Evolutionary conservation across 345 rosid species (phyloP).

Genomic region (Melastoma malabathricum): DNA sequence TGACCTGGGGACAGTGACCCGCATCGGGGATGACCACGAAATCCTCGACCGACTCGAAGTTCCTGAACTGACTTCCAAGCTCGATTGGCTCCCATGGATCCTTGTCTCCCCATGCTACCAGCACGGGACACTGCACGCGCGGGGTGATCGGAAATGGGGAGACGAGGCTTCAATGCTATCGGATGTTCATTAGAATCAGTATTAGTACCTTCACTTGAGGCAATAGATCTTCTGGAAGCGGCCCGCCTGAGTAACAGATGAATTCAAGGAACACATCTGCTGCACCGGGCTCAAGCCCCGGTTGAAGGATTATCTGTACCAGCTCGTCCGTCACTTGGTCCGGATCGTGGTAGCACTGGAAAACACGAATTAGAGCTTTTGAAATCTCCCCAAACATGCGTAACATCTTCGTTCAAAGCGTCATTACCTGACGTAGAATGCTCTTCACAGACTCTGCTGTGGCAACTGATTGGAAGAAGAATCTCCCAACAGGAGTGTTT

Average conservation of each 20-base stretch:
- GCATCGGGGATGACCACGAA: constrained; percentile 59
- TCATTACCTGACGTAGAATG: constrained; percentile 60
- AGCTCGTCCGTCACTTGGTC: constrained; percentile 84
- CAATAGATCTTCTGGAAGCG: constrained; percentile 83
- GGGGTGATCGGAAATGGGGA: constrained; percentile 1
- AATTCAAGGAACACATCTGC: constrained; percentile 79
- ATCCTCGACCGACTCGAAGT: constrained; percentile 59
- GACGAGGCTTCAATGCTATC: neutral
- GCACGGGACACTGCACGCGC: constrained; percentile 55
- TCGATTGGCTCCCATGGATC: constrained; percentile 93
- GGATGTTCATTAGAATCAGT: neutral
- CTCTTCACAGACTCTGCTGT: constrained; percentile 48
- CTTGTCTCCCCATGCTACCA: constrained; percentile 91
- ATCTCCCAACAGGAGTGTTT: constrained; percentile 56
- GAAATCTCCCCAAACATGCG: neutral
- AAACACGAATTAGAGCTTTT: constrained; percentile 4
- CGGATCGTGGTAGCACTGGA: constrained; percentile 73
- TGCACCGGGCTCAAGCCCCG: constrained; percentile 92
- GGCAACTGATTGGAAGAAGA: constrained; percentile 59
- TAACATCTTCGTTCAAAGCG: neutral
- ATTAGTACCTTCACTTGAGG: constrained; percentile 57
- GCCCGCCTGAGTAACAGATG: constrained; percentile 84
- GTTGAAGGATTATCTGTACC: constrained; percentile 62
- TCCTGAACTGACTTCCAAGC: constrained; percentile 50
- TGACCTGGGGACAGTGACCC: constrained; percentile 94